Evolutionary conservation across 345 rosid genomes (phyloP), one percentile per base, ranked within the genome.

Genomic region (Lumnitzera littorea): DNA sequence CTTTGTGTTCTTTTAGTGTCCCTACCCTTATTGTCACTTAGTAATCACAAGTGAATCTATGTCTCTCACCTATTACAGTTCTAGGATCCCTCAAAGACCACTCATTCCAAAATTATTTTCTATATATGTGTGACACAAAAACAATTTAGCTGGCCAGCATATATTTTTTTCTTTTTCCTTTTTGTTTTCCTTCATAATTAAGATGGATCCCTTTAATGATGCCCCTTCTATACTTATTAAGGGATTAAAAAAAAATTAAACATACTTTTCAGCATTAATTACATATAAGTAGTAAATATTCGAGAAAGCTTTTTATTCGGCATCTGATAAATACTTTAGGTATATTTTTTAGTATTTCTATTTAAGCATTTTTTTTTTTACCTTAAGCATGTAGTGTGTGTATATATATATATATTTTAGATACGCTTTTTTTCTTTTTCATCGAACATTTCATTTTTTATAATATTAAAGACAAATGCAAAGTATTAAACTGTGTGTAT

Each of bases 21-120:
- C 66, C 58, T 62, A 62, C 66, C 43, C 48, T 25, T 36, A 36
- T 36, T 36, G 43, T 51, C 60, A 57, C 60, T 57, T 57, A 71
- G 69, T 77, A 72, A 75, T 73, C 72, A 69, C 70, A 48, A 57
- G 57, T 61, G 71, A 57, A 64, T 72, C 69, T 65, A 69, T 67
- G 23, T 63, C 59, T 64, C 67, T 75, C 62, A 62, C 74, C 74
- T 74, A 77, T 73, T 70, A 64, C 43, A 9, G 10, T 6, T 36
- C 43, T 58, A 70, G 66, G 72, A 72, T 76, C 73, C 73, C 64
- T 60, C 64, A 29, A 31, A 24, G n/a, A 23, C 66, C 72, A 56
- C 63, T 69, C 65, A 71, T 70, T 62, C 58, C 74, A 54, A 55
- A 64, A 57, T 57, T 15, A 57, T 57, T 17, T 57, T 57, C 60